These are phyloP conservation scores for Aurinia saxatilis DNA, from an alignment of 345 rosid genomes.

Conservation along the genomic window DNA sequence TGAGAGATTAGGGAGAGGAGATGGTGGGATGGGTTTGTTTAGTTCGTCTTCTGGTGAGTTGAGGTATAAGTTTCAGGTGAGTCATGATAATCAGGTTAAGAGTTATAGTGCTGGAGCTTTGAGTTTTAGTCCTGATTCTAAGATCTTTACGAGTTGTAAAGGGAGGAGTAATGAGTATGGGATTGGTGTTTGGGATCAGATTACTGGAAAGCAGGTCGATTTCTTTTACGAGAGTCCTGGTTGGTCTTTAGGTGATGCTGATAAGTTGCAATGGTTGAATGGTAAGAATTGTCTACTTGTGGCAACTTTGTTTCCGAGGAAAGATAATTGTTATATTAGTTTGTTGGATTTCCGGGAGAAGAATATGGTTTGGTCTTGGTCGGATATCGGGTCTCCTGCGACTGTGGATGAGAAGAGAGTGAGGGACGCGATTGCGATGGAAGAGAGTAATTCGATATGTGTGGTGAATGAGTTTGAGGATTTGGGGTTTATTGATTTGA, in stretches of 20 bases:
- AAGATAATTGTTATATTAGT: constrained; percentile 90
- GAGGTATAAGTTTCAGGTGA: constrained; percentile 63
- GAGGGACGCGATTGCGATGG: constrained; percentile 93
- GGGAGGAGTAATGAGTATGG: constrained; percentile 95
- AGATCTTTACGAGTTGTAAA: constrained; percentile 75
- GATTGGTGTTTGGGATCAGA: constrained; percentile 94
- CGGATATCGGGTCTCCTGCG: constrained; percentile 57
- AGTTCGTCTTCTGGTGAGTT: constrained; percentile 65
- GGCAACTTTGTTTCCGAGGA: constrained; percentile 91
- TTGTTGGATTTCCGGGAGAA: constrained; percentile 79
- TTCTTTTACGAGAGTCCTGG: constrained; percentile 78
- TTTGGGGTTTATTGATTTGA: constrained; percentile 88
- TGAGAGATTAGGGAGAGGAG: constrained; percentile 73
- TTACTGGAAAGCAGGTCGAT: constrained; percentile 74
- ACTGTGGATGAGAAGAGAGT: constrained; percentile 77
- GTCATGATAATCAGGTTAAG: constrained; percentile 63
- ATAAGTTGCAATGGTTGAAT: constrained; percentile 75
- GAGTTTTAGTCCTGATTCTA: constrained; percentile 51
- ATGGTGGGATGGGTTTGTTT: constrained; percentile 95
- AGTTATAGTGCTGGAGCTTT: constrained; percentile 89
- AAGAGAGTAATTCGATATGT: constrained; percentile 66
- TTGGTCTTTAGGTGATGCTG: constrained; percentile 96
- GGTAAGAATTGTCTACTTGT: constrained; percentile 74
- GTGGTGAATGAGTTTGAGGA: constrained; percentile 94
- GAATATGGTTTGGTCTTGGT: constrained; percentile 96